Evolutionary conservation across 768 basidiomycete species (phyloP).

Genomic region (Trametes gibbosa): DNA sequence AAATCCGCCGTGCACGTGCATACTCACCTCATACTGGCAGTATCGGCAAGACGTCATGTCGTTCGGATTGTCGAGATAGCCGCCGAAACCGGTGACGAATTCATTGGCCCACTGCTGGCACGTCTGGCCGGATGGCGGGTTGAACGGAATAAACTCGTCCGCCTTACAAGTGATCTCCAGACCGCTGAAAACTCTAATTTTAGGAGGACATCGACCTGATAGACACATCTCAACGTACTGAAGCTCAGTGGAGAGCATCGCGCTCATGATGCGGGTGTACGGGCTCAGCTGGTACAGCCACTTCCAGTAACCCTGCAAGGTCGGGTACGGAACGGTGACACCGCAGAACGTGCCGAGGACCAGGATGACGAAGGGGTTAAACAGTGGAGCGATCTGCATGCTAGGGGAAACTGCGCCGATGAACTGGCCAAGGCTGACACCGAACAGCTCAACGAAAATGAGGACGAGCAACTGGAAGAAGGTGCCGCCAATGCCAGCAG

Average conservation of each 20-base stretch:
- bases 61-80: slow-evolving; percentile 69
- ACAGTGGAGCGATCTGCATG: slow-evolving; percentile 70
- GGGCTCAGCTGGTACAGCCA: slow-evolving; percentile 77
- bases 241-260: slow-evolving; percentile 77
- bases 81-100: slow-evolving; percentile 61
- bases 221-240: slow-evolving; percentile 53
- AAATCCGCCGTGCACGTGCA: no score
- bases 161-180: slow-evolving; percentile 59
- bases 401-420: slow-evolving; percentile 76
- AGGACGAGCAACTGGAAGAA: slow-evolving; percentile 71
- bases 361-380: slow-evolving; percentile 72
- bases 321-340: slow-evolving; percentile 70
- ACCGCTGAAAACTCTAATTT: no score
- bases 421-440: slow-evolving; percentile 71
- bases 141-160: slow-evolving; percentile 70
- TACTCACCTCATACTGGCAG: slow-evolving; percentile 55
- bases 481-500: slow-evolving; percentile 56
- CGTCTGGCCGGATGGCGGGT: slow-evolving; percentile 71
- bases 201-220: no score
- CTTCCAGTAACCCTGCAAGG: slow-evolving; percentile 64
- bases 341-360: slow-evolving; percentile 76
- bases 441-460: slow-evolving; percentile 68
- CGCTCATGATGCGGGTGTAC: slow-evolving; percentile 65
- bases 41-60: slow-evolving; percentile 66
- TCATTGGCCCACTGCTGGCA: slow-evolving; percentile 69